A percentile compares a stretch with the other conserved stretches of the same genome.
These are phyloP conservation scores for Lentinula boryana DNA, from an alignment of 768 basidiomycete species.

Conservation along the genomic window DNA sequence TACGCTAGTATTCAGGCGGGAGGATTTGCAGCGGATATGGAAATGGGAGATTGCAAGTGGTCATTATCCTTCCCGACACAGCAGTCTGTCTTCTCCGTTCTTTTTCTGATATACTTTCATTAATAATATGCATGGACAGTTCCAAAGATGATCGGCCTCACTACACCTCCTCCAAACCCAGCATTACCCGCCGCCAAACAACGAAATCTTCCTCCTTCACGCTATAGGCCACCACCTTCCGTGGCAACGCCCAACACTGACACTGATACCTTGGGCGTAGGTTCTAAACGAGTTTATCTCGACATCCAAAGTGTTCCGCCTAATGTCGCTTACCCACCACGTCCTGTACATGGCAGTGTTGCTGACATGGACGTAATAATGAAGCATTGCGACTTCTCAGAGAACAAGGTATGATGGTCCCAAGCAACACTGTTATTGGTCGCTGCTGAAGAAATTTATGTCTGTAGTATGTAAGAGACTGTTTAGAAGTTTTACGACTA, in stretches of 20 bases:
- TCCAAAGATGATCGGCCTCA: slow-evolving; percentile 56
- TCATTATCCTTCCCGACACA: slow-evolving; percentile 55
- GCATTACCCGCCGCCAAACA: slow-evolving; percentile 54
- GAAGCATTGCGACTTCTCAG: slow-evolving; percentile 80
- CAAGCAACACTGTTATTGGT: background rate
- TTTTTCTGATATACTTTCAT: slow-evolving; percentile 1
- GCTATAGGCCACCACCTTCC: slow-evolving; percentile 38
- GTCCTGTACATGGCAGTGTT: slow-evolving; percentile 77
- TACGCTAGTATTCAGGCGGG: slow-evolving; percentile 43
- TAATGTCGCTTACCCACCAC: slow-evolving; percentile 72
- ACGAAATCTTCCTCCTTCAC: slow-evolving; percentile 38
- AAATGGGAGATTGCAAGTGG: slow-evolving; percentile 66
- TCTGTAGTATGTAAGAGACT: slow-evolving; percentile 87
- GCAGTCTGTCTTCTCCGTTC: slow-evolving; percentile 30
- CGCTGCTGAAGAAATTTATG: background rate
- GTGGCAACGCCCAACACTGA: slow-evolving; percentile 33
- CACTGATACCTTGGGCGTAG: slow-evolving; percentile 56
- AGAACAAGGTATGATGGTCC: slow-evolving; percentile 47
- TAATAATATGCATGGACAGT: slow-evolving; percentile 30
- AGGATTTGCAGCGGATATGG: slow-evolving; percentile 62
- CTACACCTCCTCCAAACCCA: slow-evolving; percentile 54
- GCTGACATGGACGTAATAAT: slow-evolving; percentile 85
- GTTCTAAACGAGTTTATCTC: slow-evolving; percentile 71
- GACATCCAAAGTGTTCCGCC: slow-evolving; percentile 56
- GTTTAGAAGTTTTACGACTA: slow-evolving; percentile 81